Base-by-base conservation (phyloP, 805 yeast species). In the Vanderwaltozyma tropicalis region DNA sequence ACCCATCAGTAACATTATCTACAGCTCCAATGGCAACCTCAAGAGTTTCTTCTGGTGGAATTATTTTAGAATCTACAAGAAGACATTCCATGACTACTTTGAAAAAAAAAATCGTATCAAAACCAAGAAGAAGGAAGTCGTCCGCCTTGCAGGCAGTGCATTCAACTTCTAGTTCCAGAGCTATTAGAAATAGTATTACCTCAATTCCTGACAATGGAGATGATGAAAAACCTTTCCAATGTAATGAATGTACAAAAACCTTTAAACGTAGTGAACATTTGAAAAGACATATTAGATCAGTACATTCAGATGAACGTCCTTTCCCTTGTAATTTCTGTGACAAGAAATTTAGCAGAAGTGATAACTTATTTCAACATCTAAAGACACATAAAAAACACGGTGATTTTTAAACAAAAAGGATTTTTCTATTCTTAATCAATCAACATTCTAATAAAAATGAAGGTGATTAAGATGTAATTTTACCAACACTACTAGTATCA, bases 181-280 rank as follows among this genome's bases (percentile, higher is more conserved):
- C 14, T 3, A 32, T 27, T 10, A 27, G 34, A 37, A 28, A 32
- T 32, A 32, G 40, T 28, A 13, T 24, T 18, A 24, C 32, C 17
- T 32, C 31, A 14, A 19, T 32, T 6, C 24, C 35, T 15, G 17
- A 24, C 15, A 20, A 14, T 32, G 28, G 17, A 21, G 19, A 17
- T 5, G 21, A 19, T 13, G 37, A 61, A 11, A 65, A 63, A 43
- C 63, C 64, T 22, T 61, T 61, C 46, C 48, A 48, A 18, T 69
- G 69, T 41, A 44, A 46, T 7, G 48, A 53, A 10, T 69, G 74
- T 43, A 43, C 49, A 1, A 68, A 66, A 46, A 49, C 52, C 3
- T 79, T 80, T 57, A 72, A 71, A 45, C 67, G 84, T 43, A 74
- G 74, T 47, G 84, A 80, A 42, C 84, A 78, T 52, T 61, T 78